phyloP scores from a whole-genome alignment of 208 protist species.

The Acanthamoeba lenticulata region DNA sequence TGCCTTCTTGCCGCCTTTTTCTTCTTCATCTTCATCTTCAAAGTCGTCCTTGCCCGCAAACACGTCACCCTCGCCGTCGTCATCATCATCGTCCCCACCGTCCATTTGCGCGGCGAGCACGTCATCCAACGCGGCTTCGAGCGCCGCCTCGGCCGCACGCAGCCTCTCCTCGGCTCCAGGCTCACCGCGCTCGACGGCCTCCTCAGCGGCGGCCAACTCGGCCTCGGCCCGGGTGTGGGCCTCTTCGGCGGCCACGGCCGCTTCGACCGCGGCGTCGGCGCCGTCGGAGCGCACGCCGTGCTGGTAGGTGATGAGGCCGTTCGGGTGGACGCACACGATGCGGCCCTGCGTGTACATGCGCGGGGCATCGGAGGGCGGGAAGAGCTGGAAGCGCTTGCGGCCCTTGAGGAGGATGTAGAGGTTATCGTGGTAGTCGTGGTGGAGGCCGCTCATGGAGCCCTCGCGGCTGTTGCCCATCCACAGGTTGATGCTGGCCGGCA shows the following conservation, averaged over 20 bases:
- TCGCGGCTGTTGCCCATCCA: constrained; percentile 55
- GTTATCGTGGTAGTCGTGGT: constrained; percentile 78
- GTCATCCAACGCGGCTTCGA: background rate
- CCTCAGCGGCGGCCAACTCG: background rate
- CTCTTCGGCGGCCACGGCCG: background rate
- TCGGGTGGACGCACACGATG: constrained; percentile 21
- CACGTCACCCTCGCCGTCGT: background rate
- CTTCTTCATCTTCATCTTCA: background rate
- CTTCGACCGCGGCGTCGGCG: background rate
- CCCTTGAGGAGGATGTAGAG: constrained; percentile 70
- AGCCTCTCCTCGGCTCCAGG: background rate
- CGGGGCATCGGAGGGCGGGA: constrained; percentile 17
- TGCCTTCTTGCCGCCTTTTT: background rate
- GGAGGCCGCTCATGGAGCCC: constrained; percentile 69
- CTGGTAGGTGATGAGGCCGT: constrained; percentile 60
- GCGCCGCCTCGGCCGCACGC: constrained; percentile 1
- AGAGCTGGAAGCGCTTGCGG: constrained; percentile 70
- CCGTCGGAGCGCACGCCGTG: background rate
- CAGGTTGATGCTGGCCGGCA: constrained; percentile 70
- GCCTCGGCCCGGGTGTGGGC: background rate
- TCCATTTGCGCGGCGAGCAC: constrained; percentile 13
- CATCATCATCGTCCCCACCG: background rate
- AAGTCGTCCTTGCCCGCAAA: constrained; percentile 4
- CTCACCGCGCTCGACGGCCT: background rate
- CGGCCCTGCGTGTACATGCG: constrained; percentile 54